phyloP scores from a whole-genome alignment of 495 filamentous ascomycete species.

The Evernia prunastri region DNA sequence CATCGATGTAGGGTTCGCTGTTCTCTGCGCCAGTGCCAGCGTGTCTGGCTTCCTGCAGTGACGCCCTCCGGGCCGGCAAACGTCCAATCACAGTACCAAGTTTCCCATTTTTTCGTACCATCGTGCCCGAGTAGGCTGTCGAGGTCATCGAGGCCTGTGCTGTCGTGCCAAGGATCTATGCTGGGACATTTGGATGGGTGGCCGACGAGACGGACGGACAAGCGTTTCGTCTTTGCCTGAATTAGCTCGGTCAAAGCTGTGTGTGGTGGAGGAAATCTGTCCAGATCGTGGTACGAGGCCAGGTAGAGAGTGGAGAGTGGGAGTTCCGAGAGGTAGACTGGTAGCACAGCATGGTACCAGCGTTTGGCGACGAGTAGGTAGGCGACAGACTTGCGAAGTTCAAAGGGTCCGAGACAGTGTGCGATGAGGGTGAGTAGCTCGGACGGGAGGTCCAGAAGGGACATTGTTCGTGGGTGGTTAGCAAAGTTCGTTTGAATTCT shows the following conservation, averaged over 20 bases:
- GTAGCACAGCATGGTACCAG: constrained; percentile 9
- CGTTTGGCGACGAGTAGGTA: constrained; percentile 10
- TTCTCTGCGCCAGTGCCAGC: constrained; percentile 4
- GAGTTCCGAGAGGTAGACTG: constrained; percentile 11
- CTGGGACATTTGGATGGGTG: constrained; percentile 6
- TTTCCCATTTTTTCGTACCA: neutral
- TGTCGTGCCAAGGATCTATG: neutral
- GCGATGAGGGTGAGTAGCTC: constrained; percentile 8
- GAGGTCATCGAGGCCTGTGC: neutral
- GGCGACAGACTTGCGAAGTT: constrained; percentile 4
- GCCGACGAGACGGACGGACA: constrained; percentile 11
- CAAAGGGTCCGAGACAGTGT: neutral
- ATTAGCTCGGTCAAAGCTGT: constrained; percentile 2
- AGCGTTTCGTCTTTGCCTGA: neutral
- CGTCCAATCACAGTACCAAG: neutral
- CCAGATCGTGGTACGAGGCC: constrained; percentile 11
- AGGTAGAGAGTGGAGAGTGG: constrained; percentile 9
- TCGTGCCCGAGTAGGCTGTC: neutral
- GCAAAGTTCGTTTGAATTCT: too few relatives aligned
- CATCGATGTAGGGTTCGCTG: neutral
- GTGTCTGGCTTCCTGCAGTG: neutral
- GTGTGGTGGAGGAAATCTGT: constrained; percentile 1
- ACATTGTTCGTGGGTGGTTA: neutral
- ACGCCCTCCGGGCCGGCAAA: neutral
- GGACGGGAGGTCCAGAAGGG: constrained; percentile 5